phyloP scores from a whole-genome alignment of 306 rosid species.

The Vigna angularis region DNA sequence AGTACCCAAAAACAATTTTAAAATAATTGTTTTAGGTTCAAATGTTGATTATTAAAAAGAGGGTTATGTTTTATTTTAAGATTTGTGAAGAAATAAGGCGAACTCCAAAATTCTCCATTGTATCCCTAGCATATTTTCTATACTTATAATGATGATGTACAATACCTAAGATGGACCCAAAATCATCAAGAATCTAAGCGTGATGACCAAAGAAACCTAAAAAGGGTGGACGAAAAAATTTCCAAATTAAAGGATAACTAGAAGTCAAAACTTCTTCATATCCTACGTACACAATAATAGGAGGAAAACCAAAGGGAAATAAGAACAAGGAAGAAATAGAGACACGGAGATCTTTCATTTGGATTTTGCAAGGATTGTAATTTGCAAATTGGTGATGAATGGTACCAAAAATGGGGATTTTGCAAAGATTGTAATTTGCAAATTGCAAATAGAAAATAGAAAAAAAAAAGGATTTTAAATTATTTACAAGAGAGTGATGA shows the following conservation, averaged over 20 bases:
- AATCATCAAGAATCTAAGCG: slow-evolving; percentile 16
- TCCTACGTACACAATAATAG: slow-evolving; percentile 1
- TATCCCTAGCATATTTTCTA: not conserved
- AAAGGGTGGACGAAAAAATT: not conserved
- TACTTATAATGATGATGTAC: not conserved
- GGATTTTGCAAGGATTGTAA: slow-evolving; percentile 47
- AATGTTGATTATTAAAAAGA: no score
- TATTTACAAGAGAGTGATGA: slow-evolving; percentile 42
- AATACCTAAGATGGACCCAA: slow-evolving; percentile 25
- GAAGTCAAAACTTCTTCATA: slow-evolving; percentile 16
- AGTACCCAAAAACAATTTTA: no score
- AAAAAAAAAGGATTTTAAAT: not conserved
- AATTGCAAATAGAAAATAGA: slow-evolving; percentile 8
- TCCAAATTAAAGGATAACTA: slow-evolving; percentile 24
- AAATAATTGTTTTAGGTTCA: no score
- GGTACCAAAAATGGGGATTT: slow-evolving; percentile 24
- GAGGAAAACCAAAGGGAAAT: not conserved
- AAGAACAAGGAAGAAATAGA: not conserved
- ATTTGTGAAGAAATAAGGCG: not conserved
- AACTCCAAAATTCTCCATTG: not conserved
- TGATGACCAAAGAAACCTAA: slow-evolving; percentile 37
- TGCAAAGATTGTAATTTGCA: slow-evolving; percentile 34
- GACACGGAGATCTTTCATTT: slow-evolving; percentile 40
- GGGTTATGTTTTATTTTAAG: no score
- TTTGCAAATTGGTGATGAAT: not conserved